These are phyloP conservation scores for Umbellularia californica DNA, from an alignment of 164 flowering plant genomes.

Conservation along the genomic window DNA sequence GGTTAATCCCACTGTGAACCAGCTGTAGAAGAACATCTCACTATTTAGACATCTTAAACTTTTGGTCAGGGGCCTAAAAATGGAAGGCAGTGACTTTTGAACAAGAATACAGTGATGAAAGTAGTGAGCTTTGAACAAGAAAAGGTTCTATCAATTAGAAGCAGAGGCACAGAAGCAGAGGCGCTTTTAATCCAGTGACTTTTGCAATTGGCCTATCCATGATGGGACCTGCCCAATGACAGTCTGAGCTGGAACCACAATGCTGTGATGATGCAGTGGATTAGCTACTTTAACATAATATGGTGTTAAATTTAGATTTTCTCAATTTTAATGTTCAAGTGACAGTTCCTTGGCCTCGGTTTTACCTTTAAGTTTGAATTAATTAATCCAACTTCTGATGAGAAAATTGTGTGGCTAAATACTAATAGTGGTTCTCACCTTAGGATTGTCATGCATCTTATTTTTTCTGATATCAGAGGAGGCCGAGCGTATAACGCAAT, in stretches of 20 bases:
- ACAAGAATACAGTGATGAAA: too few relatives aligned
- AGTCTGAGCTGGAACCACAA: background rate
- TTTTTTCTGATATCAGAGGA: slow-evolving; percentile 51
- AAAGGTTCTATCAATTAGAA: too few relatives aligned
- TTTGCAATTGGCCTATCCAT: background rate
- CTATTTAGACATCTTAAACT: too few relatives aligned
- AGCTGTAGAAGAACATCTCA: too few relatives aligned
- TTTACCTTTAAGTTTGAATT: background rate
- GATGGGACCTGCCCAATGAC: background rate
- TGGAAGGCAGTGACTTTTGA: too few relatives aligned
- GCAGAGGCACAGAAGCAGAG: too few relatives aligned
- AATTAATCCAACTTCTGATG: background rate
- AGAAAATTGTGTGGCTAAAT: background rate
- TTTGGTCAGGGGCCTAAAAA: too few relatives aligned
- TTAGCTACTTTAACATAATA: background rate
- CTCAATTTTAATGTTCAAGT: background rate
- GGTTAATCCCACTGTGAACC: too few relatives aligned
- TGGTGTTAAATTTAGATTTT: background rate
- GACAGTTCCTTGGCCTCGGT: background rate
- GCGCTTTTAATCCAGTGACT: background rate
- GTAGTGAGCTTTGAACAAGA: too few relatives aligned
- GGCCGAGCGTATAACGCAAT: slow-evolving; percentile 59
- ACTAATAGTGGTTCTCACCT: background rate
- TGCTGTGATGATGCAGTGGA: background rate
- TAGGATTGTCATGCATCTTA: slow-evolving; percentile 5